Conservation (phyloP, 2,329 filamentous ascomycete species). For the Penicillium sp. region DNA sequence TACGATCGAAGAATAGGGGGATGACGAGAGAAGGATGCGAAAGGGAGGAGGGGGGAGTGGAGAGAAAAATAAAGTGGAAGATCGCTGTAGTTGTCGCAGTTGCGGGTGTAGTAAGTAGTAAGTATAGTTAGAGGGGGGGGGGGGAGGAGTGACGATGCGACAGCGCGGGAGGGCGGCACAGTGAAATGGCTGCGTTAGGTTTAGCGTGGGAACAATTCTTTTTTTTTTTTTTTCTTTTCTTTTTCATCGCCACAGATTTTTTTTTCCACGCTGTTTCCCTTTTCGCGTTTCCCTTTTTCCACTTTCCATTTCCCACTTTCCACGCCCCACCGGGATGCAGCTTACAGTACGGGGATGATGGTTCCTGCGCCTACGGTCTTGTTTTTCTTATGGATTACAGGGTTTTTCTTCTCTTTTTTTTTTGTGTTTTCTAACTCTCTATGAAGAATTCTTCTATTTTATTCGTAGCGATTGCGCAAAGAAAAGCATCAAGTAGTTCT, state of each 20-base stretch:
- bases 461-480: no score
- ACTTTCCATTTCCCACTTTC: conserved; percentile 14
- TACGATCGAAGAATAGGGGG: conserved; percentile 11
- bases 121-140: conserved; percentile 4
- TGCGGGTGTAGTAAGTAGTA: no score
- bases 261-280: conserved; percentile 7
- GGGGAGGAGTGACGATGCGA: conserved; percentile 20
- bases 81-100: background rate
- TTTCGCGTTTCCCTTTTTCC: conserved; percentile 11
- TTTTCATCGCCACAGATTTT: conserved; percentile 6
- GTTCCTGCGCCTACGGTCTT: conserved; percentile 19
- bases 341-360: conserved; percentile 9
- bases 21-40: conserved; percentile 5
- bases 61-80: conserved; percentile 7
- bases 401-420: no score
- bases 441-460: no score
- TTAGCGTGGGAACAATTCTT: conserved; percentile 12
- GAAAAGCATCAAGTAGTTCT: no score
- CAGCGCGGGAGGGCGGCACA: conserved; percentile 21
- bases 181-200: conserved; percentile 20
- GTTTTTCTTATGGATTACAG: no score
- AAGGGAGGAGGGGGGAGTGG: conserved; percentile 3
- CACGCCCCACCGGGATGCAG: conserved; percentile 1
- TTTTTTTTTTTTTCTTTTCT: conserved; percentile 8
- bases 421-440: no score